Conservation (phyloP, 176 grass and related monocot species). For the Pontederia paniculata region DNA sequence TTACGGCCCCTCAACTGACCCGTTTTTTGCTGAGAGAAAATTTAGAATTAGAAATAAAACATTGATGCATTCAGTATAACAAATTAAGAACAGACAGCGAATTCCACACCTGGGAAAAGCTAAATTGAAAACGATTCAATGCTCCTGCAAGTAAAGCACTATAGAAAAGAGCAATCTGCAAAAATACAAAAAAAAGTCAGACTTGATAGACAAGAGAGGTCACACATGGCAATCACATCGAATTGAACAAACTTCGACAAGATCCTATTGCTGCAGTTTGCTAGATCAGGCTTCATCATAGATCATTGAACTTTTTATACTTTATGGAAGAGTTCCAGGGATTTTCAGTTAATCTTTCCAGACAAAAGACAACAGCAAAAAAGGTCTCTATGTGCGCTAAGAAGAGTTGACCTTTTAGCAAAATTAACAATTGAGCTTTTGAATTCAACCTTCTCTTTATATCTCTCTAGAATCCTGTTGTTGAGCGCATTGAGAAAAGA, state of each 20-base stretch:
- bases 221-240: background rate
- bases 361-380: too few relatives aligned
- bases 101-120: conserved; percentile 68
- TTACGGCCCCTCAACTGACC: conserved; percentile 83
- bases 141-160: conserved; percentile 83
- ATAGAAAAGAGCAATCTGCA: conserved; percentile 88
- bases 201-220: background rate
- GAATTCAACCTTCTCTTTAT: too few relatives aligned
- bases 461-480: too few relatives aligned
- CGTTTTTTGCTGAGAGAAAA: conserved; percentile 57
- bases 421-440: too few relatives aligned
- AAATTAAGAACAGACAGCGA: background rate
- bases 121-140: conserved; percentile 68
- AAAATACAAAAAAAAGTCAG: background rate
- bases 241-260: background rate
- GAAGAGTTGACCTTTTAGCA: too few relatives aligned
- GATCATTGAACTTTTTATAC: too few relatives aligned
- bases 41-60: conserved; percentile 19
- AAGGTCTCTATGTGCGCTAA: too few relatives aligned
- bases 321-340: too few relatives aligned
- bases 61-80: background rate
- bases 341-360: too few relatives aligned
- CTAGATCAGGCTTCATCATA: too few relatives aligned
- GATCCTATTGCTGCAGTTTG: too few relatives aligned
- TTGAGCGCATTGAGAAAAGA: too few relatives aligned